Evolutionary conservation across 192 early-diverging fungal species (phyloP).

Genomic region (Rhizophagus sp.): DNA sequence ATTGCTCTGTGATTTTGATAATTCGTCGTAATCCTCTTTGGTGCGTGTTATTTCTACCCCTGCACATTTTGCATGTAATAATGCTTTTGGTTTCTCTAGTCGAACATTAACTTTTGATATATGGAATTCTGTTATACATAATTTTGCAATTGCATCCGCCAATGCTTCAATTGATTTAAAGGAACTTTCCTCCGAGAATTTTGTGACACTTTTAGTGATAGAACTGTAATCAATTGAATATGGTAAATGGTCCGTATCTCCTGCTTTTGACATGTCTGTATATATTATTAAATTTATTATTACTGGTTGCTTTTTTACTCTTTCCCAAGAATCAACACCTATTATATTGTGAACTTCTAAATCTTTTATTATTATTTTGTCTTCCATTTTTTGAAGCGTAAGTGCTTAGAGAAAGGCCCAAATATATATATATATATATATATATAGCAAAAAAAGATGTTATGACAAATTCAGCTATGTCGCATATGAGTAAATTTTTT

Average conservation of each 20-base stretch:
- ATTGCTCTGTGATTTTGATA: slow-evolving; percentile 33
- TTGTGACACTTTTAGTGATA: slow-evolving; percentile 72
- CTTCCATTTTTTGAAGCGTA: background rate
- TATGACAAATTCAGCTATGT: too few relatives aligned
- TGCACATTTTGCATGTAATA: slow-evolving; percentile 87
- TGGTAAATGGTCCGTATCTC: slow-evolving; percentile 75
- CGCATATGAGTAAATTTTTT: too few relatives aligned
- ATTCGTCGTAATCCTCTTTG: slow-evolving; percentile 50
- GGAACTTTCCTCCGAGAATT: slow-evolving; percentile 71
- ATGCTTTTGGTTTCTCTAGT: slow-evolving; percentile 82
- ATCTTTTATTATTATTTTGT: background rate
- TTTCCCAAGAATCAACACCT: background rate
- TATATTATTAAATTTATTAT: slow-evolving; percentile 75
- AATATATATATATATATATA: too few relatives aligned
- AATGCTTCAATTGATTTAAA: slow-evolving; percentile 75
- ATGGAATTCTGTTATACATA: slow-evolving; percentile 64
- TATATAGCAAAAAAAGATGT: too few relatives aligned
- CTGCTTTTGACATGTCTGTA: slow-evolving; percentile 74
- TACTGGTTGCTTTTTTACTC: slow-evolving; percentile 66
- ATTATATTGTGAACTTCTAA: background rate
- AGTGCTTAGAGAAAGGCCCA: too few relatives aligned
- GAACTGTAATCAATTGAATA: slow-evolving; percentile 84
- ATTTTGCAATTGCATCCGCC: slow-evolving; percentile 64
- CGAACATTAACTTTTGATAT: slow-evolving; percentile 67
- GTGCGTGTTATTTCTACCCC: slow-evolving; percentile 88